Evolutionary conservation across 345 rosid genomes (phyloP).

Genomic region (Eucalyptus fibrosa): DNA sequence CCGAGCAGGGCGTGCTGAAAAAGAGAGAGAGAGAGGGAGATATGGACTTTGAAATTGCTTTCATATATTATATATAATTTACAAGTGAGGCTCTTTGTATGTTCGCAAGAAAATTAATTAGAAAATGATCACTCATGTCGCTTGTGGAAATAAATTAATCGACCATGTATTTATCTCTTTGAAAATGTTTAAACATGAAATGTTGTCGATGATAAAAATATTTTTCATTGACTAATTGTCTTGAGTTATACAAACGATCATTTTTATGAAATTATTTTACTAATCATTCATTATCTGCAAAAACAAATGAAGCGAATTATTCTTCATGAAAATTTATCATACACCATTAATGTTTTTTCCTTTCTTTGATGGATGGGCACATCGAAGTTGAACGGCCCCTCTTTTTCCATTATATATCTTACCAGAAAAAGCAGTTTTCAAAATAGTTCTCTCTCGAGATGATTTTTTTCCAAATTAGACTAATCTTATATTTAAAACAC

Average conservation of each 20-base stretch:
- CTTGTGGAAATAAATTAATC: background rate
- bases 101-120: too few species aligned
- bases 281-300: background rate
- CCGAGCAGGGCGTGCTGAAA: too few species aligned
- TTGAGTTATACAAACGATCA: accelerated
- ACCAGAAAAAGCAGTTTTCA: background rate
- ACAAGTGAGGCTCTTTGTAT: background rate
- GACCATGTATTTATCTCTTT: background rate
- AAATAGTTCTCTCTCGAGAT: background rate
- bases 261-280: background rate
- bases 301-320: background rate
- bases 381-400: background rate
- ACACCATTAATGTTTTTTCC: background rate
- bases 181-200: accelerated
- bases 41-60: background rate
- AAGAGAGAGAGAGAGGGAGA: background rate
- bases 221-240: background rate
- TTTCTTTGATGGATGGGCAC: background rate
- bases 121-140: background rate
- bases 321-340: background rate
- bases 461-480: background rate
- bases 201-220: accelerated
- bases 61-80: background rate
- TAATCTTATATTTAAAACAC: background rate
- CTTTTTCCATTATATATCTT: background rate